These are phyloP conservation scores for Moricandia moricandioides DNA, from an alignment of 345 rosid genomes.

Conservation along the genomic window DNA sequence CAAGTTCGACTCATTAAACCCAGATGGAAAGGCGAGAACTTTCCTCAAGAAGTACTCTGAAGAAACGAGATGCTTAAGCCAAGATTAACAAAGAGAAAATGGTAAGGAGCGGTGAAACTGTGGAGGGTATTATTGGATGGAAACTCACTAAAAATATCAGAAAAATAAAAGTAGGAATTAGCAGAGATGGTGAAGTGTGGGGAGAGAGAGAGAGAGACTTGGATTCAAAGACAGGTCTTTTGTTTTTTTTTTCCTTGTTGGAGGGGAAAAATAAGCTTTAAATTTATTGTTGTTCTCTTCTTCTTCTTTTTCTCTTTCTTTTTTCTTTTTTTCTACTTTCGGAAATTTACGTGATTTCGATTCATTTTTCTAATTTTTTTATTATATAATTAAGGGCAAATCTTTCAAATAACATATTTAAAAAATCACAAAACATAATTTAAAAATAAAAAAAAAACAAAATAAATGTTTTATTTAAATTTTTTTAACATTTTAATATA, in stretches of 20 bases:
- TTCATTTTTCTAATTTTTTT: too few relatives aligned
- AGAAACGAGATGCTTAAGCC: constrained; percentile 17
- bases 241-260: not conserved
- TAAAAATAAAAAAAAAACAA: too few relatives aligned
- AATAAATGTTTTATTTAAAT: too few relatives aligned
- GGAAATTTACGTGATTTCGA: too few relatives aligned
- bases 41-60: not conserved
- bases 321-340: too few relatives aligned
- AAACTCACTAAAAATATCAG: constrained; percentile 32
- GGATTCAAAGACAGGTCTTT: constrained; percentile 74
- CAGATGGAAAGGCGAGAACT: constrained; percentile 25
- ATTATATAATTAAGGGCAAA: too few relatives aligned
- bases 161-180: constrained; percentile 14
- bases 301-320: too few relatives aligned
- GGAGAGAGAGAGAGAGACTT: constrained; percentile 45
- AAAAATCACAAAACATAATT: too few relatives aligned
- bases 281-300: not conserved
- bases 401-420: too few relatives aligned
- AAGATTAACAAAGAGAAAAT: constrained; percentile 28
- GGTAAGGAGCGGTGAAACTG: not conserved
- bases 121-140: constrained; percentile 34
- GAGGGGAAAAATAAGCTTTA: not conserved
- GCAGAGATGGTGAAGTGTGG: constrained; percentile 34
- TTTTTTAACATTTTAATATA: too few relatives aligned
- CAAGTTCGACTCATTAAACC: constrained; percentile 31